Evolutionary conservation across 306 rosid genomes (phyloP).

Genomic region (Citrullus mucosospermus): DNA sequence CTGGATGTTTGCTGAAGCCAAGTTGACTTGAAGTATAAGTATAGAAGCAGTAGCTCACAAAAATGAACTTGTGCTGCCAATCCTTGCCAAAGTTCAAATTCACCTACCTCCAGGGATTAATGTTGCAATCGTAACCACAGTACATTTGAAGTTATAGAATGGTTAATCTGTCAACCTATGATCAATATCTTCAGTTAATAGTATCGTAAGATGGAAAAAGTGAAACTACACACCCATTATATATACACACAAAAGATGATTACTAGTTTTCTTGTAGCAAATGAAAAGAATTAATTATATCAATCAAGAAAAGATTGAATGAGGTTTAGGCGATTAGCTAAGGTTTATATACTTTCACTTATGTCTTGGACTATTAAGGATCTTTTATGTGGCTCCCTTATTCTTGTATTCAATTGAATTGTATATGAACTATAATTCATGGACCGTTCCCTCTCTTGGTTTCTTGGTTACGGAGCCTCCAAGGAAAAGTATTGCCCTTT

Average conservation of each 20-base stretch:
- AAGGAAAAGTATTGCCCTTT: background rate
- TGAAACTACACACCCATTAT: background rate
- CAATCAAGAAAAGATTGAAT: background rate
- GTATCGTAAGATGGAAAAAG: background rate
- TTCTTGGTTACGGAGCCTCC: background rate
- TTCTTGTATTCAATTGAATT: background rate
- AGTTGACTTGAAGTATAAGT: background rate
- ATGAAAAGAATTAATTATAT: background rate
- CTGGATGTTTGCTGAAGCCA: background rate
- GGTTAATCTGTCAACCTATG: background rate
- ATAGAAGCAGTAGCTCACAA: background rate
- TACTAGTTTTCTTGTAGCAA: background rate
- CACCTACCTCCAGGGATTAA: background rate
- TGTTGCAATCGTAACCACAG: background rate
- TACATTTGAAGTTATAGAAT: background rate
- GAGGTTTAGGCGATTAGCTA: background rate
- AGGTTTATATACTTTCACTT: background rate
- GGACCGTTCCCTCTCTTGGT: background rate
- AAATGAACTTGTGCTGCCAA: background rate
- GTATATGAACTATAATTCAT: background rate
- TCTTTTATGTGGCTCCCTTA: background rate
- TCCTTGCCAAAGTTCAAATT: background rate
- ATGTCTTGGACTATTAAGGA: background rate
- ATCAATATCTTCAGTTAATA: background rate
- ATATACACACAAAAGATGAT: background rate